These are phyloP conservation scores for Globisporangium solare DNA, from an alignment of 352 stramenopile species.

Conservation along the genomic window DNA sequence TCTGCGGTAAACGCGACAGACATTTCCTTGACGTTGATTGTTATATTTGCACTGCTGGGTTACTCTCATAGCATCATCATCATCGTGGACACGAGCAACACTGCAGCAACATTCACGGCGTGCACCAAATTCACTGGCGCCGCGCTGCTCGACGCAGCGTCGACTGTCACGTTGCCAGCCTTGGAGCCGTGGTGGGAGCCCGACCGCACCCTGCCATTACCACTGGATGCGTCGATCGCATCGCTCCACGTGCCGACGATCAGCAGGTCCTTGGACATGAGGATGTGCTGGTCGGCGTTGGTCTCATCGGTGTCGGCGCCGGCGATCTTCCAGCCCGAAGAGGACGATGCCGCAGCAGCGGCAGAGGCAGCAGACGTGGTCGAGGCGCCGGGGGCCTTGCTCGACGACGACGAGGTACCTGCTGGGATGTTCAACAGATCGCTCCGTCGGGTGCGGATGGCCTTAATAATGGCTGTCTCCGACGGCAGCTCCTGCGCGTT, in stretches of 20 bases:
- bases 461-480: constrained; percentile 6
- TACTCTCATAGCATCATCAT: background rate
- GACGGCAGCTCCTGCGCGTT: constrained; percentile 2
- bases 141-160: background rate
- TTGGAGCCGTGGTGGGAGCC: background rate
- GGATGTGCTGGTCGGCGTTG: constrained; percentile 11
- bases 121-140: background rate
- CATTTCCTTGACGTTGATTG: background rate
- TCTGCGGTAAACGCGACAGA: no score
- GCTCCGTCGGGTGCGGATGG: constrained; percentile 9
- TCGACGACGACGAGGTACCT: background rate
- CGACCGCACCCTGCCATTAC: background rate
- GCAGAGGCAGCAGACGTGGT: background rate
- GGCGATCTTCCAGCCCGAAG: background rate
- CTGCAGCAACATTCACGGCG: background rate
- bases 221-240: background rate
- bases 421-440: constrained; percentile 5
- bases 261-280: constrained; percentile 14
- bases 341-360: background rate
- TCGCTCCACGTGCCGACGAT: constrained; percentile 15
- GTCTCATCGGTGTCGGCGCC: background rate
- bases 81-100: background rate
- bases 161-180: background rate
- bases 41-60: background rate
- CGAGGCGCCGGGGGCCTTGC: background rate